Conservation (phyloP, 805 yeast genomes). For the Suhomyces canberraensis region DNA sequence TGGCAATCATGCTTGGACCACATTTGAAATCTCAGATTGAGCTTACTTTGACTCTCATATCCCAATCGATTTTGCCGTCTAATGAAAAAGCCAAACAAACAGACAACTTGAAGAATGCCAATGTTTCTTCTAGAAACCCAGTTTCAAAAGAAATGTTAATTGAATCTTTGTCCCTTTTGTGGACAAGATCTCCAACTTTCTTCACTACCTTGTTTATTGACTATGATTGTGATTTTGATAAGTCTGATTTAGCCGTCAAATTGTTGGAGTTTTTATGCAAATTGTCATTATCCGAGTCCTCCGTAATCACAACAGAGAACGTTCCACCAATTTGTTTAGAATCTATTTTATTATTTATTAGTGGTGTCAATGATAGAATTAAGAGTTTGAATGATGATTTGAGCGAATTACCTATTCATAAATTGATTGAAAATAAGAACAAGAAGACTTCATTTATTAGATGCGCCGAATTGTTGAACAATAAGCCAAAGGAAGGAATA, state of each 20-base stretch:
- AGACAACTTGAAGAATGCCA: constrained; percentile 21
- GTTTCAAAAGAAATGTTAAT: constrained; percentile 72
- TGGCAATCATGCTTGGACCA: constrained; percentile 63
- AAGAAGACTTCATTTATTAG: constrained; percentile 72
- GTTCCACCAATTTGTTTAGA: constrained; percentile 95
- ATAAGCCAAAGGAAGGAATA: constrained; percentile 75
- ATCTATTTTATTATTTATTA: constrained; percentile 70
- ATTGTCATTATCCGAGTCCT: constrained; percentile 82
- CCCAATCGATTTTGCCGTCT: constrained; percentile 51
- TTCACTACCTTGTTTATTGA: constrained; percentile 75
- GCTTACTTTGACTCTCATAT: constrained; percentile 59
- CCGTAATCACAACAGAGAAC: constrained; percentile 70
- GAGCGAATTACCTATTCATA: constrained; percentile 16
- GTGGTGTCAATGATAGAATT: constrained; percentile 55
- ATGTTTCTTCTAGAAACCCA: constrained; percentile 25
- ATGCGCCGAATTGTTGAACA: constrained; percentile 74
- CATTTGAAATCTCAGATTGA: constrained; percentile 79
- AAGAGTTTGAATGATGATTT: constrained; percentile 21
- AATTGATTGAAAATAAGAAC: constrained; percentile 41
- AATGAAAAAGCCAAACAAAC: constrained; percentile 12
- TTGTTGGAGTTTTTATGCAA: constrained; percentile 70
- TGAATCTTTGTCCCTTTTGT: constrained; percentile 76
- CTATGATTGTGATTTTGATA: constrained; percentile 88
- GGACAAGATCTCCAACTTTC: constrained; percentile 77
- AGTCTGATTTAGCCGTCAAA: constrained; percentile 69